Evolutionary conservation across 106 monocot species (phyloP).

Genomic region (Dioscorea dumetorum): DNA sequence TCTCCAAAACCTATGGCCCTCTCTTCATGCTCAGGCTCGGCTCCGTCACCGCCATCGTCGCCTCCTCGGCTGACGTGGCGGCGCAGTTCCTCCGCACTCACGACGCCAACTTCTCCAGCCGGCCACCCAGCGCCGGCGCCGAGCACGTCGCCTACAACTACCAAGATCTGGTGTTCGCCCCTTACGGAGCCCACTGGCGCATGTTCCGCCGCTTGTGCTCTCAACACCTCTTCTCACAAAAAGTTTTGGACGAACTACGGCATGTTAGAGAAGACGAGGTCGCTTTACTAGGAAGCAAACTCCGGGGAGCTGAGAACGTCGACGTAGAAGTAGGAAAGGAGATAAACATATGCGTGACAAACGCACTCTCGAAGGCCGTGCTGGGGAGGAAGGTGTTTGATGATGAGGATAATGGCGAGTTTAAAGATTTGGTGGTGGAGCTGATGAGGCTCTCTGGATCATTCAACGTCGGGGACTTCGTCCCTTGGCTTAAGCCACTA

Average conservation of each 20-base stretch:
- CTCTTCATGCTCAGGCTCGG: too few relatives aligned
- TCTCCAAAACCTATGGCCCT: too few relatives aligned
- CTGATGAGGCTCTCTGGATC: conserved; percentile 44
- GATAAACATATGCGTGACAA: conserved; percentile 31
- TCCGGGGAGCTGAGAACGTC: neutral
- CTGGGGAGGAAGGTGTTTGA: conserved; percentile 35
- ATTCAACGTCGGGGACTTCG: conserved; percentile 42
- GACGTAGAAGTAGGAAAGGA: neutral
- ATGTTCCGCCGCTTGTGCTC: conserved; percentile 32
- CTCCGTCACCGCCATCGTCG: conserved; percentile 32
- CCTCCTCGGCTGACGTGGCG: conserved; percentile 28
- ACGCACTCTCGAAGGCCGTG: conserved; percentile 36
- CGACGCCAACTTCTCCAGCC: conserved; percentile 45
- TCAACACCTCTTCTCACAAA: conserved; percentile 37
- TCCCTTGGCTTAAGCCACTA: conserved; percentile 33
- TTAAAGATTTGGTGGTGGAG: conserved; percentile 47
- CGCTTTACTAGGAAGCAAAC: neutral
- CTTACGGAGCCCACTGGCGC: conserved; percentile 53
- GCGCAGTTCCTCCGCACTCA: conserved; percentile 25
- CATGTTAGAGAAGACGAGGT: conserved; percentile 23
- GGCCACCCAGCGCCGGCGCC: conserved; percentile 51
- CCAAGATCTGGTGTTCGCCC: conserved; percentile 40
- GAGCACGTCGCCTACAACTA: conserved; percentile 51
- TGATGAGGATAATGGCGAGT: conserved; percentile 27
- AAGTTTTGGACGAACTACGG: conserved; percentile 41